A percentile compares a stretch with the other conserved stretches of the same genome.
phyloP scores from a whole-genome alignment of 2,329 filamentous ascomycete genomes.

The Ascochyta fabae region DNA sequence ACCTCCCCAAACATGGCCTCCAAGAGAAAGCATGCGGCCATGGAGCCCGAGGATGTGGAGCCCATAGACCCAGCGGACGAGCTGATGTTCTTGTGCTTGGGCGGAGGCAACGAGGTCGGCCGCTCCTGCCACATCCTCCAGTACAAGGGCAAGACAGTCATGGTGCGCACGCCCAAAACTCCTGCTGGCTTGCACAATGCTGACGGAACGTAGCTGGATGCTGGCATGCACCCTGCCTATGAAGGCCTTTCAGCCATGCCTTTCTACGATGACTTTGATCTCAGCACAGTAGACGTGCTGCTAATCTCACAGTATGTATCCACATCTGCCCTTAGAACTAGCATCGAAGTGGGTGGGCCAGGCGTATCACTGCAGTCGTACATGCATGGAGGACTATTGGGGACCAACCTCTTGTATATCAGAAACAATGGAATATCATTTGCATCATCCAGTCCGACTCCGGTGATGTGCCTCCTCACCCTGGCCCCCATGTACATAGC shows the following conservation, averaged over 20 bases:
- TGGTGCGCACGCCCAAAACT: constrained; percentile 67
- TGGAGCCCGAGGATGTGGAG: constrained; percentile 80
- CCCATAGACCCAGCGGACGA: constrained; percentile 93
- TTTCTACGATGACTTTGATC: constrained; percentile 98
- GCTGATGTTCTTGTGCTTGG: constrained; percentile 90
- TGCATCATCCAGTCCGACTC: constrained; percentile 44
- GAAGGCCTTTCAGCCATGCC: constrained; percentile 91
- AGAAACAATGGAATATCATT: constrained; percentile 51
- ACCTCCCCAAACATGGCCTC: constrained; percentile 67
- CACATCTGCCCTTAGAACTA: constrained; percentile 11
- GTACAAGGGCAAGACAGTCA: constrained; percentile 99
- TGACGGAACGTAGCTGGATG: constrained; percentile 74
- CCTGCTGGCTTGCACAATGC: constrained; percentile 9
- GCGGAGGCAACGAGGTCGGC: constrained; percentile 96
- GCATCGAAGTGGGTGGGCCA: constrained; percentile 19
- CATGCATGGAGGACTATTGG: constrained; percentile 25
- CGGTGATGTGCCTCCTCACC: constrained; percentile 43
- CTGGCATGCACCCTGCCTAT: constrained; percentile 94
- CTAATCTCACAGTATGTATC: constrained; percentile 96
- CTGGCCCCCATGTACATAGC: constrained; percentile 31
- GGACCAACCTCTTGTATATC: constrained; percentile 44
- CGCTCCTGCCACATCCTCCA: constrained; percentile 97
- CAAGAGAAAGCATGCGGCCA: constrained; percentile 84
- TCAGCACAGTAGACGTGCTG: constrained; percentile 95
- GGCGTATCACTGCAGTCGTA: constrained; percentile 46